Conservation (phyloP, 2,329 filamentous ascomycete species). For the Cladophialophora psammophila region DNA sequence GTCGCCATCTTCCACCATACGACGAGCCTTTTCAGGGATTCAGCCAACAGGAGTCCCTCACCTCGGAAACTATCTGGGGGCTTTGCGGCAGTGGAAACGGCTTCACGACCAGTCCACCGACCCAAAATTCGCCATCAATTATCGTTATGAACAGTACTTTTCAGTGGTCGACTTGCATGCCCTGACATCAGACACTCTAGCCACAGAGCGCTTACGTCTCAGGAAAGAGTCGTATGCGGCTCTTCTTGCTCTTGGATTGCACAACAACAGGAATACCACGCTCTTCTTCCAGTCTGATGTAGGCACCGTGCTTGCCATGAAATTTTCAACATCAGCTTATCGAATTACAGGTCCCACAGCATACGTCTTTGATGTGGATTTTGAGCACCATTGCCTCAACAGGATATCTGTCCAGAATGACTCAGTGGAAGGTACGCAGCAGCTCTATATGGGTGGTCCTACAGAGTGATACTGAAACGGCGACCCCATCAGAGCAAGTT, state of each 20-base stretch:
- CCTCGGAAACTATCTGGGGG: conserved; percentile 93
- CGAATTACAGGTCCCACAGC: conserved; percentile 68
- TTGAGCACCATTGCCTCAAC: conserved; percentile 89
- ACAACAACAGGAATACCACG: conserved; percentile 72
- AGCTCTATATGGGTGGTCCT: background rate
- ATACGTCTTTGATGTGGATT: conserved; percentile 96
- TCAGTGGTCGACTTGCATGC: conserved; percentile 94
- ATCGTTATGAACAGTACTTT: conserved; percentile 66
- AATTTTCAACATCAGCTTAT: conserved; percentile 13
- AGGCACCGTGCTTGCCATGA: conserved; percentile 43
- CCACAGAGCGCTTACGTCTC: conserved; percentile 66
- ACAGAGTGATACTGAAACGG: conserved; percentile 1
- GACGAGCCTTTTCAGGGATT: conserved; percentile 84
- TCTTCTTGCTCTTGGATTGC: conserved; percentile 81
- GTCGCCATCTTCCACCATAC: conserved; percentile 50
- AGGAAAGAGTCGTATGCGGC: conserved; percentile 79
- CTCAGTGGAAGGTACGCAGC: conserved; percentile 86
- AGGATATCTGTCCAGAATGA: conserved; percentile 97
- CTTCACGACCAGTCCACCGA: conserved; percentile 75
- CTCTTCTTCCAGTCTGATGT: conserved; percentile 86
- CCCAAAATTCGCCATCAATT: conserved; percentile 35
- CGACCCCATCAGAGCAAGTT: conserved; percentile 70
- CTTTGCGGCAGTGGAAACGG: conserved; percentile 82
- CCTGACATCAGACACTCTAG: conserved; percentile 73
- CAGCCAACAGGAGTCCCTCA: conserved; percentile 95